Conservation (phyloP, 2,329 filamentous ascomycete genomes). For the Monilinia aucupariae region DNA sequence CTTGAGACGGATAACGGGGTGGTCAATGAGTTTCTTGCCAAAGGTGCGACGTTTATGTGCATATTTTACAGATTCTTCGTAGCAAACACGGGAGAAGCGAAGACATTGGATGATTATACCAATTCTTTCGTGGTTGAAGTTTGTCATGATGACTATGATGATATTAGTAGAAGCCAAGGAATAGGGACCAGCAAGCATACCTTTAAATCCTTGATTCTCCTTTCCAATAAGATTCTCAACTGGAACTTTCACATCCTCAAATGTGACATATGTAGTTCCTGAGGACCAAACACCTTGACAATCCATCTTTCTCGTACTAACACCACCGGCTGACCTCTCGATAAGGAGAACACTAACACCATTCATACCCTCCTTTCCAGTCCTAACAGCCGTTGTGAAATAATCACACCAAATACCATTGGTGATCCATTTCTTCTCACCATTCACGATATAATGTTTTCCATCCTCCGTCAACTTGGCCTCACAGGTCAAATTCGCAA, state of each 20-base stretch:
- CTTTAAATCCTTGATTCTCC: constrained; percentile 95
- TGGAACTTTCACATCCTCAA: constrained; percentile 98
- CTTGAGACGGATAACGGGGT: constrained; percentile 96
- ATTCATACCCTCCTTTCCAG: constrained; percentile 83
- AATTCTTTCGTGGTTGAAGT: constrained; percentile 99
- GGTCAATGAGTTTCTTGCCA: constrained; percentile 91
- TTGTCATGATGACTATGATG: constrained; percentile 84
- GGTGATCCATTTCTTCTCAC: constrained; percentile 99
- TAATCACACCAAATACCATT: constrained; percentile 97
- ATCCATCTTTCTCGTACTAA: constrained; percentile 92
- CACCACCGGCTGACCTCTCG: constrained; percentile 76
- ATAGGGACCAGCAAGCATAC: constrained; percentile 36
- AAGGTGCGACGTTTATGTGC: constrained; percentile 96
- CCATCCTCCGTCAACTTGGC: constrained; percentile 91
- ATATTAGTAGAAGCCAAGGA: constrained; percentile 16
- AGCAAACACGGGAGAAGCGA: constrained; percentile 93
- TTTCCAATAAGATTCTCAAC: constrained; percentile 99
- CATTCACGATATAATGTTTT: constrained; percentile 99
- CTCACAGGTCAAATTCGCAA: constrained; percentile 92
- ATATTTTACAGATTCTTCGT: constrained; percentile 94
- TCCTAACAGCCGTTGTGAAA: constrained; percentile 94
- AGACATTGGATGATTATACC: constrained; percentile 97
- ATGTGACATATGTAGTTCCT: constrained; percentile 95
- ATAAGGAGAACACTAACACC: constrained; percentile 88
- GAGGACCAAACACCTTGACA: constrained; percentile 96